Base-by-base conservation (phyloP, 2,329 filamentous ascomycete genomes). In the Gyromitra esculenta region DNA sequence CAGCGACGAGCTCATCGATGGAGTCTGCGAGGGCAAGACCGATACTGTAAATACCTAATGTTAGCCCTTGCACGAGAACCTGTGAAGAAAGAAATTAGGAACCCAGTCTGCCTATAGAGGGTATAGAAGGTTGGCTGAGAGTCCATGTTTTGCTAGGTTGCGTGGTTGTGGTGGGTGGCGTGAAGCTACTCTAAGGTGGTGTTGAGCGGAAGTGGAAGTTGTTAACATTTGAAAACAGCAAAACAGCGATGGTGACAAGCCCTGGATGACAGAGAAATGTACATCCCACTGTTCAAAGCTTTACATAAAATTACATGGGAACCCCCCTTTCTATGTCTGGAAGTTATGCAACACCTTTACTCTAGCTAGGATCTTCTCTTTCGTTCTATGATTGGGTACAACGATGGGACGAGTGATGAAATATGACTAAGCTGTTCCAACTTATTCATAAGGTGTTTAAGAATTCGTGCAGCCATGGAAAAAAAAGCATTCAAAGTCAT, bases 41-140 rank as follows among this genome's bases (percentile, higher is more conserved):
- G n/a, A 75, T 63, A 31, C 72, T 75, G 37, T 15, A 6, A 5
- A 45, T 4, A 31, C 13, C 15, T n/a, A 39, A 35, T 21, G 37
- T 52, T 18, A 48, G 71, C 50, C 31, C 35, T 48, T 50, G n/a
- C 39, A 13, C 8, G 37, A 37, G 48, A 8, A 37, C n/a, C n/a
- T 13, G 11, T 9, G 21, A 5, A 18, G 63, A n/a, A 11, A 15
- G 45, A 18, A 31, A 21, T 35, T 31, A 37, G n/a, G 31, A 4
- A 69, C 72, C 72, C 70, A 2, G 72, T 75, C 31, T 75, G 64
- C 6, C 71, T 60, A 11, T 75, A 75, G 11, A 75, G 56, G 5
- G 57, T 70, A n/a, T 69, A 56, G 25, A 63, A 62, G 2, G 37
- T 18, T 9, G 72, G n/a, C n/a, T 57, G 52, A 2, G 41, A 7